Evolutionary conservation across 768 basidiomycete species (phyloP).

Genomic region (Tylopilus felleus): DNA sequence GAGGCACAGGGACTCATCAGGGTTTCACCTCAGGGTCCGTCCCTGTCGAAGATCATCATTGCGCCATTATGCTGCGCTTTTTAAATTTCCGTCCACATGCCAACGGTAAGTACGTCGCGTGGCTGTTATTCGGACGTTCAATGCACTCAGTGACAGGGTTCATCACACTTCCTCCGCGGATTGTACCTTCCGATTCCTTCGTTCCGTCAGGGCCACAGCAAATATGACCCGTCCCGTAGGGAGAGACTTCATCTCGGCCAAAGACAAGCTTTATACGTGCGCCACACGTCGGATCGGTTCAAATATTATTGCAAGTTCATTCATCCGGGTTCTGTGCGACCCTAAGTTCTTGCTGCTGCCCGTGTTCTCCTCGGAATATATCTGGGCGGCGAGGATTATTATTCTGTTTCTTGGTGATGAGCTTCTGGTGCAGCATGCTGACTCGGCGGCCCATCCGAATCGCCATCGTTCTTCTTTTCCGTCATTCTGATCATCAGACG

Average conservation of each 20-base stretch:
- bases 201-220: background rate
- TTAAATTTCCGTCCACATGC: slow-evolving; percentile 1
- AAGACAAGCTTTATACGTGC: background rate
- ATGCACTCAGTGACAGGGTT: background rate
- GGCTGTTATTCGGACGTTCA: background rate
- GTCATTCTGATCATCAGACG: background rate
- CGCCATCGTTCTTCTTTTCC: background rate
- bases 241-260: background rate
- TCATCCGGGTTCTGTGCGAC: background rate
- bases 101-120: background rate
- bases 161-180: background rate
- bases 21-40: background rate
- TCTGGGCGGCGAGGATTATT: background rate
- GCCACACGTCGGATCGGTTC: background rate
- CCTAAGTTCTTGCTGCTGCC: background rate
- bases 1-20: background rate
- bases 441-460: background rate
- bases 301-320: background rate
- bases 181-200: background rate
- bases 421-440: background rate
- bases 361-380: slow-evolving; percentile 4
- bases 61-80: background rate
- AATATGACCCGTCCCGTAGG: background rate
- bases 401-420: background rate
- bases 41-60: background rate